A percentile compares a stretch with the other conserved stretches of the same genome.
phyloP scores from a whole-genome alignment of 345 rosid species.

The Durio zibethinus region DNA sequence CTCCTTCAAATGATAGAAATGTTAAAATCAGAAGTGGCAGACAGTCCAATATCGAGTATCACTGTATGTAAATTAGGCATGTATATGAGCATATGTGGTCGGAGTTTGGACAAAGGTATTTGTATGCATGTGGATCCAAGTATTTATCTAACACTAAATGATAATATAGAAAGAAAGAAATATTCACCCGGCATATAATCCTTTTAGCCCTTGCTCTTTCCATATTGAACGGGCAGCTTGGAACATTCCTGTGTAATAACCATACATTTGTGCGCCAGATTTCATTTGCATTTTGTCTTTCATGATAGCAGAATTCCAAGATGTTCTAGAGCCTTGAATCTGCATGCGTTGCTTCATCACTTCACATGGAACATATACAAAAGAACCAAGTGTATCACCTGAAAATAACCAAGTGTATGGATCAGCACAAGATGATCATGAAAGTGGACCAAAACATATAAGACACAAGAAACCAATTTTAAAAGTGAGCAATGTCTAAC shows the following conservation, averaged over 20 bases:
- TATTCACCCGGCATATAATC: constrained; percentile 84
- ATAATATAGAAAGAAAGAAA: constrained; percentile 10
- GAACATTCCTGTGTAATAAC: constrained; percentile 77
- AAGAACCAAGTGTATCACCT: constrained; percentile 96
- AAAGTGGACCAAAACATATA: neutral
- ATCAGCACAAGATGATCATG: too few relatives aligned
- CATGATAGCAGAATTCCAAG: constrained; percentile 57
- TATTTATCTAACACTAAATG: neutral
- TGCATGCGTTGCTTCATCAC: constrained; percentile 98
- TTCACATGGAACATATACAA: constrained; percentile 92
- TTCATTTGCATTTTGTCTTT: constrained; percentile 39
- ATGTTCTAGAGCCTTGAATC: constrained; percentile 76
- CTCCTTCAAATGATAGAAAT: neutral
- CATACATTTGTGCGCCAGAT: constrained; percentile 58
- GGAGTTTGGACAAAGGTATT: neutral
- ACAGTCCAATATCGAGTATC: neutral
- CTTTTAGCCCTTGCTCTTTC: constrained; percentile 82
- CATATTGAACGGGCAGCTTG: constrained; percentile 85
- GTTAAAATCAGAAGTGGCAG: neutral
- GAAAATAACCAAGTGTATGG: too few relatives aligned
- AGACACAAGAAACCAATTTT: neutral
- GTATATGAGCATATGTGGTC: neutral
- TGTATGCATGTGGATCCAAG: neutral
- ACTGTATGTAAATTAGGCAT: neutral
- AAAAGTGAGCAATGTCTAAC: neutral